phyloP scores from a whole-genome alignment of 2,329 filamentous ascomycete species.

The Penicillium sp. region DNA sequence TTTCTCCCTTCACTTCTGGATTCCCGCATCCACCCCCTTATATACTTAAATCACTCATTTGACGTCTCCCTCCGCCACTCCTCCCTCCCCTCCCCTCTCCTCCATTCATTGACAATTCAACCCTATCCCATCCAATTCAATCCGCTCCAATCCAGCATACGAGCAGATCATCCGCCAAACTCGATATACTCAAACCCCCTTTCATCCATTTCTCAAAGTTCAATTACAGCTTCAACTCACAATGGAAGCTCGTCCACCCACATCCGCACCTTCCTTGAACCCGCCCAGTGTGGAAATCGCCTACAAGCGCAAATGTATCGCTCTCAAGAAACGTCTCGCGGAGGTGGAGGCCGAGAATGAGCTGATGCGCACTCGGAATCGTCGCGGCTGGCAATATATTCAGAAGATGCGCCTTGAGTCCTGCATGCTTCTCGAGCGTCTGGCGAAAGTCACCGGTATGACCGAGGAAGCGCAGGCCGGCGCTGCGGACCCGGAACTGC shows the following conservation, averaged over 20 bases:
- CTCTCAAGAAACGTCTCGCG: constrained; percentile 85
- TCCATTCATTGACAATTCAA: not conserved
- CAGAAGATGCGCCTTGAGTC: constrained; percentile 80
- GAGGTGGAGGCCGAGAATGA: constrained; percentile 94
- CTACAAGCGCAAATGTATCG: constrained; percentile 95
- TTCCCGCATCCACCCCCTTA: not conserved
- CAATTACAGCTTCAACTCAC: constrained; percentile 1
- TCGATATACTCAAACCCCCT: not conserved
- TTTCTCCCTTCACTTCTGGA: not conserved
- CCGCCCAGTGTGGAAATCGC: constrained; percentile 94
- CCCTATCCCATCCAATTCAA: not conserved
- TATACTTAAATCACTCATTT: not conserved
- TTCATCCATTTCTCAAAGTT: not conserved
- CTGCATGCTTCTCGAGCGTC: constrained; percentile 47
- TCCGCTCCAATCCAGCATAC: too few species aligned
- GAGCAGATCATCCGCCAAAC: not conserved
- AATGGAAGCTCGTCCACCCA: constrained; percentile 35
- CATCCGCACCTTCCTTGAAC: constrained; percentile 47
- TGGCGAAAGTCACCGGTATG: constrained; percentile 48
- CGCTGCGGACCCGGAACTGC: constrained; percentile 38
- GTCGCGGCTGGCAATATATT: constrained; percentile 79
- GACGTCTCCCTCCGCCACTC: not conserved
- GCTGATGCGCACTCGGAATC: constrained; percentile 75
- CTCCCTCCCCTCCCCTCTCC: not conserved
- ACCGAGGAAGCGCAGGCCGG: constrained; percentile 41